Evolutionary conservation across 108 stramenopile genomes (phyloP).

Genomic region (Conticribra guillardii): DNA sequence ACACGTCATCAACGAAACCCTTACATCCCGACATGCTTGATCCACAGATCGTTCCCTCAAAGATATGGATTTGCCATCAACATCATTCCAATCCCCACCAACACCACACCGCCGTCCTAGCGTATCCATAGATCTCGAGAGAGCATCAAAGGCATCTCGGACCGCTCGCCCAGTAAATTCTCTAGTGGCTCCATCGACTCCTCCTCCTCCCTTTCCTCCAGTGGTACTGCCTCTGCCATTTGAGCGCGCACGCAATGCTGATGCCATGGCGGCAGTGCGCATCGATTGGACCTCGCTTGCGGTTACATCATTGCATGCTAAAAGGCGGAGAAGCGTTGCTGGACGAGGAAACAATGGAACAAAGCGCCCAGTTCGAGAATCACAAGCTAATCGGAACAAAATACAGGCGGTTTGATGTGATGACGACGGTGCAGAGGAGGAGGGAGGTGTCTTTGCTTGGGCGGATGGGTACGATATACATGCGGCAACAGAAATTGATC

Average conservation of each 20-base stretch:
- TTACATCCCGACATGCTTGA: slow-evolving; percentile 72
- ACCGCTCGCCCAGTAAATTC: slow-evolving; percentile 70
- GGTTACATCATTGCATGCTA: slow-evolving; percentile 77
- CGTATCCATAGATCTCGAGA: slow-evolving; percentile 84
- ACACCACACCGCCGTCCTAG: slow-evolving; percentile 83
- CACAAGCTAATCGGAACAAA: slow-evolving; percentile 82
- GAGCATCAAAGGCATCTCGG: slow-evolving; percentile 78
- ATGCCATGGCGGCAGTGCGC: slow-evolving; percentile 59
- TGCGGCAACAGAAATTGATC: slow-evolving; percentile 78
- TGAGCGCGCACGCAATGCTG: slow-evolving; percentile 3
- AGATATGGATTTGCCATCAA: slow-evolving; percentile 57
- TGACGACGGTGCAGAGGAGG: slow-evolving; percentile 3
- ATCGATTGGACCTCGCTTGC: slow-evolving; percentile 69
- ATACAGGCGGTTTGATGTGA: slow-evolving; percentile 41
- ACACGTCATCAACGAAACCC: slow-evolving; percentile 68
- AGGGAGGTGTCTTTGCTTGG: too few species aligned
- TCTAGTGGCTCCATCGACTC: slow-evolving; percentile 20
- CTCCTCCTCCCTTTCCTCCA: slow-evolving; percentile 19
- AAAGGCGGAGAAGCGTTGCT: slow-evolving; percentile 59
- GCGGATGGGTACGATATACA: slow-evolving; percentile 55
- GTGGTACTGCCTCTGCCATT: slow-evolving; percentile 18
- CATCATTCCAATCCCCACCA: slow-evolving; percentile 82
- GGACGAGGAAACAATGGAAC: slow-evolving; percentile 69
- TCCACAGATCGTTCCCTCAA: slow-evolving; percentile 77
- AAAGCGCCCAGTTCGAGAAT: slow-evolving; percentile 81